Percentiles rank a stretch among this genome's conserved stretches.
phyloP scores from a whole-genome alignment of 192 early-diverging fungal species.

The Phlyctochytrium planicorne region DNA sequence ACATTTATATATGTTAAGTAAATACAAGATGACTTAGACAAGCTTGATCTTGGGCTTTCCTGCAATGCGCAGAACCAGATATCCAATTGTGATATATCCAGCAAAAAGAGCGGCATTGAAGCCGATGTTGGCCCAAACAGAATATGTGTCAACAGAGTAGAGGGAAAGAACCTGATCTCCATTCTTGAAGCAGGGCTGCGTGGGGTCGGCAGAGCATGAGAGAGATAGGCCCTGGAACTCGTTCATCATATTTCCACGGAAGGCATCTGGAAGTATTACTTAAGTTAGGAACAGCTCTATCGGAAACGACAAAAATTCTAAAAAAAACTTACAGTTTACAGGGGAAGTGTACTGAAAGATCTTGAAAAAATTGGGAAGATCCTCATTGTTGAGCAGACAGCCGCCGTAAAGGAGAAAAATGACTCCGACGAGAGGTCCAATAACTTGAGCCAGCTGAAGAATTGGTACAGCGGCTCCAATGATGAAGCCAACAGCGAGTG shows the following conservation, averaged over 20 bases:
- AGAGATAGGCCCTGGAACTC: background rate
- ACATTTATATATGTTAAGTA: too few relatives aligned
- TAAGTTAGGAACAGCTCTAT: too few relatives aligned
- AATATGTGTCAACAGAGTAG: background rate
- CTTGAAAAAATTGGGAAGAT: conserved; percentile 26
- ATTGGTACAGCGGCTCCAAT: conserved; percentile 32
- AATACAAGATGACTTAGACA: too few relatives aligned
- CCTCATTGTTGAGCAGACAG: conserved; percentile 22
- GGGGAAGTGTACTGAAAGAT: conserved; percentile 1
- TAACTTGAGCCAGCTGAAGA: conserved; percentile 29
- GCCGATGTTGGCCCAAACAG: background rate
- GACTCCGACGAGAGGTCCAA: conserved; percentile 36
- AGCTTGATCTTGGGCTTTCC: conserved; percentile 1
- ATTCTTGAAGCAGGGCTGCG: background rate
- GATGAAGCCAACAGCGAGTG: conserved; percentile 29
- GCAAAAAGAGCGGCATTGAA: background rate
- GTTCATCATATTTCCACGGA: background rate
- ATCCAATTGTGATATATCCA: background rate
- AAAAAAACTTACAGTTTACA: too few relatives aligned
- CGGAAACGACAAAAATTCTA: too few relatives aligned
- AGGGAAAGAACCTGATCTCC: background rate
- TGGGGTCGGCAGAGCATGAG: background rate
- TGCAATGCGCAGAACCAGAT: background rate
- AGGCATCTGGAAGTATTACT: too few relatives aligned
- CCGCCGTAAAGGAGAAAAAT: conserved; percentile 40